Evolutionary conservation across 805 yeast genomes (phyloP), one percentile per base, ranked within the genome.

Genomic region (Phaffomyces thermotolerans): DNA sequence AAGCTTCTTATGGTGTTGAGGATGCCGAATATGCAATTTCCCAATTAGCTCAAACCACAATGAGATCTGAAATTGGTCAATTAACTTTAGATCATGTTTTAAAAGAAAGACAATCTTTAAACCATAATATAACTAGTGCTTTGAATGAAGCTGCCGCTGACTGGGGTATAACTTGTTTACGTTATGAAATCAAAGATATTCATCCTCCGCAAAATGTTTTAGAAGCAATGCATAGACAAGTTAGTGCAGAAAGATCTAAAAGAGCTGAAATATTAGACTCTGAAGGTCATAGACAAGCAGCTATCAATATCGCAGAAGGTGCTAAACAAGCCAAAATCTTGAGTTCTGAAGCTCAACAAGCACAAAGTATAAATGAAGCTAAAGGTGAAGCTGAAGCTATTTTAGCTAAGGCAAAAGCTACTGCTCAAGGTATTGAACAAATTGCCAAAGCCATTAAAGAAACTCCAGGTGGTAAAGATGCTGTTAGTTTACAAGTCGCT

Each of bases 221-320:
- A 54, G 90, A 83, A 55, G 93, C 95, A 24, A 87, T 86, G 95
- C 95, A 86, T 64, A 76, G 91, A 59, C 95, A 84, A 63, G 95
- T 87, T 22, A 75, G 83, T 46, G 93, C 95, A 37, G 95, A 87
- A 63, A 71, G 95, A 53, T 79, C 89, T 41, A 87, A 87, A 61
- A 71, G 95, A 48, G 95, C 95, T 3, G 91, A 86, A 62, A 86
- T 86, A 51, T 72, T 86, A 58, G 95, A 86, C 57, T 79, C 88
- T 37, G 95, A 86, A 65, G 95, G 95, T 63, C 77, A 75, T 42
- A 75, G 89, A 59, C 88, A 83, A 58, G 71, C 87, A 31, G 82
- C 77, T 39, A 86, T 87, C 60, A 87, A 87, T 59, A 79, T 81
- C 48, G 89, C 93, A 44, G 95, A 86, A 63, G 95, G 95, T 60